Evolutionary conservation across 139 green algal genomes (phyloP), one percentile per base, ranked within the genome.

Genomic region (Astrephomene gubernaculifera): DNA sequence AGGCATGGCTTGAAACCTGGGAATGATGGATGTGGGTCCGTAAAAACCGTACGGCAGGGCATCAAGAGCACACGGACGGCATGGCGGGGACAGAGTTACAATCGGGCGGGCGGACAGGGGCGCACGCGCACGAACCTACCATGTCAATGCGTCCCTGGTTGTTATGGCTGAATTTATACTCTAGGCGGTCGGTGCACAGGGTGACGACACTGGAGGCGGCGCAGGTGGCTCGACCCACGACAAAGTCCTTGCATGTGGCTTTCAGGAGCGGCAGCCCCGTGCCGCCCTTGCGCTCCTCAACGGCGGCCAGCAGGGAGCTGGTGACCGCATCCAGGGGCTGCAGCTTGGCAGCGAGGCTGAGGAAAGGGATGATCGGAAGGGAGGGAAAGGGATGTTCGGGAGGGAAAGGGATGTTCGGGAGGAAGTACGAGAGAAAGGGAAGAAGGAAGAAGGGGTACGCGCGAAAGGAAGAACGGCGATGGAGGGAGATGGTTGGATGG

Each of bases 121-220:
- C n/a, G n/a, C n/a, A n/a, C n/a, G n/a, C n/a, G n/a, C n/a, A n/a
- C n/a, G n/a, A n/a, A 69, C 73, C 63, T 38, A 88, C 68, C 83
- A 88, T 88, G 35, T 81, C 78, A 12, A 88, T 71, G 17, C 63
- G 60, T 70, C 83, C 73, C 39, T 88, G 83, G n/a, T 27, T 83
- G 61, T 9, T 63, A 38, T 88, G 83, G 44, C 43, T 57, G 65
- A 88, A 88, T 63, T 84, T 84, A 73, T 84, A 88, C 61, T 88
- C 83, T 14, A 88, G 31, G 0, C 83, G 83, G 49, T 88, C 83
- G 21, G 35, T 8, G 73, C 53, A 88, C 17, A 88, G 33, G 4
- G 83, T 71, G 4, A 88, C 72, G 2, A 83, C 72, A 17, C 31
- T 53, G 31, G 83, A 72, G 27, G 70, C 54, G 4, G 71, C 35